Evolutionary conservation across 495 filamentous ascomycete genomes (phyloP), one percentile per base, ranked within the genome.

Genomic region (Aspergillus saccharolyticus): DNA sequence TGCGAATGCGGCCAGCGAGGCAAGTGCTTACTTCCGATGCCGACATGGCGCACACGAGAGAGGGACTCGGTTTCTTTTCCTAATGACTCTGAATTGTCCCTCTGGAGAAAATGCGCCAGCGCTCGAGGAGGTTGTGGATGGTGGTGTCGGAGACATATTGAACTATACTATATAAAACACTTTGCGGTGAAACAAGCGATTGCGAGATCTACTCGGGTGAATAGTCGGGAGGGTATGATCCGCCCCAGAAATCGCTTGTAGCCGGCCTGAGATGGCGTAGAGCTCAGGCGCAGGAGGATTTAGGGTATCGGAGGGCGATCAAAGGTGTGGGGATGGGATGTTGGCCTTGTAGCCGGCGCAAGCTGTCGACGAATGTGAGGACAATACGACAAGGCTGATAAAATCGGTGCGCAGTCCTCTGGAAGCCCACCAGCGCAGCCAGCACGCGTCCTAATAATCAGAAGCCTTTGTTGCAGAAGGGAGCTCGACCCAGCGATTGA

Each of bases 1-100:
- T 77, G 60, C 53, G 44, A 42, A 20, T 56, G 56, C 17, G 75
- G 61, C 57, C 44, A 19, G 22, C 59, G 57, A 25, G 57, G 33
- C 30, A 53, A 58, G 57, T 46, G 65, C 89, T 80, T 79, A 96
- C 94, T 98, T 98, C 79, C 94, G 84, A 66, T 91, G 87, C 64
- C 94, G 81, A 70, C 94, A 99, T 20, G 94, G 91, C 55, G 84
- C 94, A 70, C 94, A 99, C 45, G 91, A 96, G 43, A 99, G 79
- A 28, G 94, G 94, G 16, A 99, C 89, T 55, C 94, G 80, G 63
- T 99, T 99, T 67, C 94, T 84, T 74, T 96, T 96, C 61, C 93
- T 85, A 52, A 97, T 89, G 42, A 98, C 86, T 58, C 90, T 85
- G 65, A 88, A 97, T 63, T 92, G 87, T 42, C 84, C 82, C 70